These are phyloP conservation scores for Dendrocalamus sinicus DNA, from an alignment of 176 grass and related monocot genomes.

Conservation along the genomic window DNA sequence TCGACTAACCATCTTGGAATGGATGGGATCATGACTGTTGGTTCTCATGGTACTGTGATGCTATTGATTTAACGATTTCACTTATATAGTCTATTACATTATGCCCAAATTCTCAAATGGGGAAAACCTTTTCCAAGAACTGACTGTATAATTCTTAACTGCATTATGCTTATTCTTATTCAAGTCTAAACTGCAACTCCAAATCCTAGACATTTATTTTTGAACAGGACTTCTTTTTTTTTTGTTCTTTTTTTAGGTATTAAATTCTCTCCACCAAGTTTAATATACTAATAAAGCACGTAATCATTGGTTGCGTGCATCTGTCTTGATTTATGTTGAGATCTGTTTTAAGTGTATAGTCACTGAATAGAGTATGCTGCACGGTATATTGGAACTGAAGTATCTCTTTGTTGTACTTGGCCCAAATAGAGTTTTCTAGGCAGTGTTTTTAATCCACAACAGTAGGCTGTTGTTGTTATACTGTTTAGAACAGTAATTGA, in stretches of 20 bases:
- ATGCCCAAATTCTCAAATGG: neutral
- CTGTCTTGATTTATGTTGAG: conserved; percentile 29
- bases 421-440: neutral
- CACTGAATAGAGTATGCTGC: neutral
- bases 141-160: neutral
- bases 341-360: conserved; percentile 7
- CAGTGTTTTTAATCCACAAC: conserved; percentile 16
- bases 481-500: neutral
- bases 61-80: neutral
- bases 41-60: neutral
- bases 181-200: neutral
- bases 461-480: neutral
- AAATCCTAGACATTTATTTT: neutral
- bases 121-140: neutral
- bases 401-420: neutral
- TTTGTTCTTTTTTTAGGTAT: neutral
- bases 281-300: neutral
- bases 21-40: neutral
- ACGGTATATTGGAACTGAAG: neutral
- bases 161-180: conserved; percentile 7
- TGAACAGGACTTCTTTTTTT: neutral
- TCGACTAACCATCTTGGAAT: neutral
- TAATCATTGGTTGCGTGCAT: conserved; percentile 4
- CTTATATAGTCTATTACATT: neutral
- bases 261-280: conserved; percentile 14